Conservation (phyloP, 768 basidiomycete genomes). For the Xerocomus brunneocitrinus region DNA sequence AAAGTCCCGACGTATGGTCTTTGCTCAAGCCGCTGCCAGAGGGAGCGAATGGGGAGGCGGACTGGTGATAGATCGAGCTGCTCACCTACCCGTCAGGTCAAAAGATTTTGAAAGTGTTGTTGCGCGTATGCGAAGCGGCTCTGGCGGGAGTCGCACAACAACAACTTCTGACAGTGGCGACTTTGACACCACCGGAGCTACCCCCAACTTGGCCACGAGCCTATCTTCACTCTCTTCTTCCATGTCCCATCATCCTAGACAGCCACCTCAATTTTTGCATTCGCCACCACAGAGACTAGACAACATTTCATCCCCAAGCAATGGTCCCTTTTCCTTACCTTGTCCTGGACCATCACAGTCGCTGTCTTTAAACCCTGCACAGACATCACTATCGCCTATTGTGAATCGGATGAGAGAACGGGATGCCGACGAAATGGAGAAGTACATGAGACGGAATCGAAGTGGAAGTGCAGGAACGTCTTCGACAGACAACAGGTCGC, state of each 20-base stretch:
- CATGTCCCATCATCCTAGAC: conserved; percentile 47
- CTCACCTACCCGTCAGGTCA: conserved; percentile 44
- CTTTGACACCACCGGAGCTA: conserved; percentile 41
- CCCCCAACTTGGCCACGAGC: conserved; percentile 38
- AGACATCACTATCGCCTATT: conserved; percentile 64
- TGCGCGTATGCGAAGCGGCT: conserved; percentile 72
- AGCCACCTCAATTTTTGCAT: conserved; percentile 37
- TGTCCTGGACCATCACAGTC: conserved; percentile 37
- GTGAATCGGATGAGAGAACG: conserved; percentile 76
- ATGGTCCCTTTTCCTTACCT: conserved; percentile 34
- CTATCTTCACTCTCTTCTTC: conserved; percentile 63
- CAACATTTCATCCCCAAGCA: conserved; percentile 29
- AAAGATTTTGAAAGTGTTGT: conserved; percentile 36
- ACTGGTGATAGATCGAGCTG: conserved; percentile 39
- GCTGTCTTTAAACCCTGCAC: conserved; percentile 34
- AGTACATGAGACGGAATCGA: conserved; percentile 76
- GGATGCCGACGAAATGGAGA: conserved; percentile 85
- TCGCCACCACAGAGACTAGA: conserved; percentile 37
- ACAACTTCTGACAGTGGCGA: conserved; percentile 73
- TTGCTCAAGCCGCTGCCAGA: conserved; percentile 66
- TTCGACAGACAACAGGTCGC: conserved; percentile 67
- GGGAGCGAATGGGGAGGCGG: conserved; percentile 57
- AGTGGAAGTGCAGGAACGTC: conserved; percentile 75
- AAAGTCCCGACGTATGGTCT: conserved; percentile 64
- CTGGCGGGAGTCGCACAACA: conserved; percentile 75